Evolutionary conservation across 2,329 filamentous ascomycete species (phyloP).

Genomic region (Raffaelea arxii): DNA sequence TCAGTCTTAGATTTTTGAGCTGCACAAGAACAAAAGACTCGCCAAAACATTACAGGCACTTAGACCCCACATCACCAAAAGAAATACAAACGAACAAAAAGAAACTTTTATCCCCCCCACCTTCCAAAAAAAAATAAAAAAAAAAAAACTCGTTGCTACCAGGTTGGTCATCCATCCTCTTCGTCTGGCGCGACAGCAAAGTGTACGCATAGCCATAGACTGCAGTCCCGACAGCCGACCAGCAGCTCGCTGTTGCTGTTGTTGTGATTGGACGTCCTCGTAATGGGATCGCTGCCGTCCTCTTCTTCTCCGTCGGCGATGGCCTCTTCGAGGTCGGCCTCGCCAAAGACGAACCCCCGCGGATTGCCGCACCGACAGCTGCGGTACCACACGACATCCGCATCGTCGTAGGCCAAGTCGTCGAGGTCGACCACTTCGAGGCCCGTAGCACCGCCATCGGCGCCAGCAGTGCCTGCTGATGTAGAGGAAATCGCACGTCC

Average conservation of each 20-base stretch:
- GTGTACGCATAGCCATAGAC: conserved; percentile 54
- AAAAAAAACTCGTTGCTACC: conserved; percentile 1
- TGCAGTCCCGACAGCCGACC: conserved; percentile 57
- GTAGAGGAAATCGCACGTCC: neutral
- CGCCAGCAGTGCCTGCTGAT: conserved; percentile 13
- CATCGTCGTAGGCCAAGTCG: conserved; percentile 43
- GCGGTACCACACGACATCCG: conserved; percentile 39
- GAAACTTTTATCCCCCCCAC: neutral
- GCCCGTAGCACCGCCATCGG: conserved; percentile 32
- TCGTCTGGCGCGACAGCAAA: conserved; percentile 41
- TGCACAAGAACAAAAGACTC: too few relatives aligned
- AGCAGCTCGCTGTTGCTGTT: conserved; percentile 41
- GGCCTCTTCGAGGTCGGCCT: conserved; percentile 48
- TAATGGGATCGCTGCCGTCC: neutral
- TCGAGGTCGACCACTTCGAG: conserved; percentile 57
- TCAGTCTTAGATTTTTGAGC: too few relatives aligned
- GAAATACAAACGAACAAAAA: too few relatives aligned
- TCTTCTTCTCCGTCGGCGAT: conserved; percentile 5
- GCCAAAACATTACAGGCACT: too few relatives aligned
- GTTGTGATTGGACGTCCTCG: neutral
- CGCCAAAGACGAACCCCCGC: conserved; percentile 47
- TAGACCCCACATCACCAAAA: too few relatives aligned
- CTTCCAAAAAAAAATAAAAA: conserved; percentile 2
- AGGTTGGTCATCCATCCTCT: neutral
- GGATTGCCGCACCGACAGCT: conserved; percentile 55